These are phyloP conservation scores for Triglochin maritima DNA, from an alignment of 106 monocot species.

Conservation along the genomic window DNA sequence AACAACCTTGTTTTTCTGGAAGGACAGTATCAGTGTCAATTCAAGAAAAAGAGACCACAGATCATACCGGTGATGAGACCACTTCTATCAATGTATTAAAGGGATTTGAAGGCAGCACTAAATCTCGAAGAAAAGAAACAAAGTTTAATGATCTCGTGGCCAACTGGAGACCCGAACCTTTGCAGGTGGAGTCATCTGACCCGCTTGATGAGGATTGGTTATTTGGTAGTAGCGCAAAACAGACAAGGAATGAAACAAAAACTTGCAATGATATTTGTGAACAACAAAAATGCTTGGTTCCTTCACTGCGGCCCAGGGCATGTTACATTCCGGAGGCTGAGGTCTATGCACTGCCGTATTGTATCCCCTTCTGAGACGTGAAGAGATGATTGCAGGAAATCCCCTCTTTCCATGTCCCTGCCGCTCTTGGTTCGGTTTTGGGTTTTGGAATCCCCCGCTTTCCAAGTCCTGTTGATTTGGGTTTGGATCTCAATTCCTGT, in stretches of 20 bases:
- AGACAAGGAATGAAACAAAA: not conserved
- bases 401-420: not conserved
- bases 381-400: not conserved
- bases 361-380: conserved; percentile 5
- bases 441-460: not conserved
- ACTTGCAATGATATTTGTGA: not conserved
- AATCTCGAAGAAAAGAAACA: conserved; percentile 5
- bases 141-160: conserved; percentile 3
- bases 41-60: not conserved
- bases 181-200: not conserved
- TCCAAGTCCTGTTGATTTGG: not conserved
- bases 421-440: not conserved
- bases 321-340: not conserved
- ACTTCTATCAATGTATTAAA: not conserved
- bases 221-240: not conserved
- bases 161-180: conserved; percentile 5
- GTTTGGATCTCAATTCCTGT: too few species aligned
- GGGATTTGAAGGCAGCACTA: not conserved
- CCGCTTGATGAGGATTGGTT: conserved; percentile 4
- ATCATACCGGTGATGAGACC: not conserved
- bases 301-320: conserved; percentile 3
- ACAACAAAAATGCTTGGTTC: not conserved
- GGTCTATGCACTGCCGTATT: not conserved
- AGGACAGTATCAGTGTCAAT: not conserved
- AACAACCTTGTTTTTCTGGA: conserved; percentile 40